Evolutionary conservation across 805 yeast genomes (phyloP).

Genomic region (Wickerhamomyces rabaulensis): DNA sequence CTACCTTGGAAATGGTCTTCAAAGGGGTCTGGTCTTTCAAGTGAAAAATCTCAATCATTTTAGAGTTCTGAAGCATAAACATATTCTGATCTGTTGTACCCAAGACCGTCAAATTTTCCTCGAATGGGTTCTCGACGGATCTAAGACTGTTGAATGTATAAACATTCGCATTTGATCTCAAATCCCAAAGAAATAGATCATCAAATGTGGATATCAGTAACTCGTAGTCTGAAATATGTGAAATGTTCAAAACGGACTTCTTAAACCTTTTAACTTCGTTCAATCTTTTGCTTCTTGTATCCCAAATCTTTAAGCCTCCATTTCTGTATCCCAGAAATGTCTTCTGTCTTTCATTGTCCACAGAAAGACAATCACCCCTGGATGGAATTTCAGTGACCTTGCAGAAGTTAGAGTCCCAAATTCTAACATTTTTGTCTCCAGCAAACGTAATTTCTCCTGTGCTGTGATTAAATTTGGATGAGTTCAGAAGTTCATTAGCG

Average conservation of each 20-base stretch:
- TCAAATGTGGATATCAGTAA: background rate
- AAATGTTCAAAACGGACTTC: background rate
- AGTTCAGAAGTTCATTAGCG: slow-evolving; percentile 4
- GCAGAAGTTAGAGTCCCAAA: slow-evolving; percentile 1
- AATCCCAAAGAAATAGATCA: background rate
- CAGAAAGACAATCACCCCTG: slow-evolving; percentile 15
- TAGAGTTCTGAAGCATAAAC: slow-evolving; percentile 8
- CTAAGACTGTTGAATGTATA: background rate
- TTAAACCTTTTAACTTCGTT: background rate
- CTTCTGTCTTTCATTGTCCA: slow-evolving; percentile 6
- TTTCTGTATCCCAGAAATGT: slow-evolving; percentile 15
- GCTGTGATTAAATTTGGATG: background rate
- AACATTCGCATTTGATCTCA: background rate
- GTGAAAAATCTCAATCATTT: slow-evolving; percentile 8
- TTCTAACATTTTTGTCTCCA: background rate
- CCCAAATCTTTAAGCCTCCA: slow-evolving; percentile 14
- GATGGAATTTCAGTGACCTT: background rate
- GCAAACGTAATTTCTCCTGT: background rate
- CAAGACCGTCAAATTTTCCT: background rate
- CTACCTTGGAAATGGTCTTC: slow-evolving; percentile 5
- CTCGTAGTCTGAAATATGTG: background rate
- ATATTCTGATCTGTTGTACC: slow-evolving; percentile 4
- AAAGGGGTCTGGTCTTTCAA: slow-evolving; percentile 2
- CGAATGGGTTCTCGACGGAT: background rate
- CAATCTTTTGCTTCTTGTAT: slow-evolving; percentile 9